These are phyloP conservation scores for Nakazawaea molendinolei DNA, from an alignment of 805 yeast genomes.

Conservation along the genomic window DNA sequence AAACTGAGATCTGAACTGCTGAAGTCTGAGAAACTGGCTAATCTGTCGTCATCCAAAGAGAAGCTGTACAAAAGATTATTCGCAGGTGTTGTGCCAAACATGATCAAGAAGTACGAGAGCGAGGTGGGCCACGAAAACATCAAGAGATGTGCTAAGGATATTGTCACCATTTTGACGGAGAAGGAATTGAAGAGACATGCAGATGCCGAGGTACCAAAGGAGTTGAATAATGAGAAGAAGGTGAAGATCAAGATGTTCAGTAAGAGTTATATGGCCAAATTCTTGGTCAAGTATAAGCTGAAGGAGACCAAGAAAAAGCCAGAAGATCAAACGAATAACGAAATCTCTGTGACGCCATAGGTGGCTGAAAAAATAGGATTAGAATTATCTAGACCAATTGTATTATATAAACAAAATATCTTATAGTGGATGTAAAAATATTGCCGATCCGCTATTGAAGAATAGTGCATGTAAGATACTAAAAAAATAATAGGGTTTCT, in stretches of 20 bases:
- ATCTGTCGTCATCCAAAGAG: neutral
- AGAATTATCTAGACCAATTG: too few relatives aligned
- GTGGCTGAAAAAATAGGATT: too few relatives aligned
- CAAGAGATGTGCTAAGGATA: conserved; percentile 74
- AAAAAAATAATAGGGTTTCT: too few relatives aligned
- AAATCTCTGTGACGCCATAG: too few relatives aligned
- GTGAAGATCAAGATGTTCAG: conserved; percentile 64
- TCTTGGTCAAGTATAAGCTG: conserved; percentile 38
- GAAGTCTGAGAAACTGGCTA: neutral
- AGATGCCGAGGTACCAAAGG: conserved; percentile 39
- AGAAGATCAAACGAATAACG: too few relatives aligned
- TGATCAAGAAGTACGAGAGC: conserved; percentile 57
- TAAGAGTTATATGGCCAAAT: conserved; percentile 61
- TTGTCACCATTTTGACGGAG: conserved; percentile 56
- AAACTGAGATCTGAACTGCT: conserved; percentile 9
- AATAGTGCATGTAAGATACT: too few relatives aligned
- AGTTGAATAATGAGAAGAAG: conserved; percentile 57
- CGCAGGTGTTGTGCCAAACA: conserved; percentile 75
- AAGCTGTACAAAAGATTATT: conserved; percentile 33
- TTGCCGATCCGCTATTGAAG: too few relatives aligned
- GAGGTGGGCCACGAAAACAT: conserved; percentile 67
- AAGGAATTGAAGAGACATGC: conserved; percentile 58
- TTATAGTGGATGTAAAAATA: too few relatives aligned
- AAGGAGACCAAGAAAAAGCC: conserved; percentile 24
- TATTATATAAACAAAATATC: too few relatives aligned